Percentiles rank a stretch among this genome's conserved stretches.
These are phyloP conservation scores for Acacia melanoxylon DNA, from an alignment of 306 rosid species.

Conservation along the genomic window DNA sequence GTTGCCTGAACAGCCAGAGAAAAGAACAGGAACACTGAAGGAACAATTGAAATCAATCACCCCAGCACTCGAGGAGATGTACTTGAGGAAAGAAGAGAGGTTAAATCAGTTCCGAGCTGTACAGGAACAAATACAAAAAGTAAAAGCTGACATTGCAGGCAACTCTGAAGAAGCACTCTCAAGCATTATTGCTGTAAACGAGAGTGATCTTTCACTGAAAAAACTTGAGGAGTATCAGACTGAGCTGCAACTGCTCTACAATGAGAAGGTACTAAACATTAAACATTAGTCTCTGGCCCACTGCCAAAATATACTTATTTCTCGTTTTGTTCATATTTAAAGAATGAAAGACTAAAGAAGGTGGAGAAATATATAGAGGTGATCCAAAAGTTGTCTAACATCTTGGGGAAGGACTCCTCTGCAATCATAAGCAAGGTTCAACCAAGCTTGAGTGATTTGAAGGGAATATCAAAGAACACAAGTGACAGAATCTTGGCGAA, in stretches of 20 bases:
- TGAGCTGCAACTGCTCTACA: constrained; percentile 72
- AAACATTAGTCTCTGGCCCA: constrained; percentile 6
- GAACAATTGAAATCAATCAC: constrained; percentile 93
- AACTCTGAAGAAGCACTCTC: constrained; percentile 50
- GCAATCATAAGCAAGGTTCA: constrained; percentile 73
- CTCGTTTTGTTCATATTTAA: constrained; percentile 27
- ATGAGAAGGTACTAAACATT: constrained; percentile 68
- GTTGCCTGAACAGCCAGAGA: constrained; percentile 74
- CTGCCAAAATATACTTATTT: neutral
- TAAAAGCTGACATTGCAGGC: constrained; percentile 84
- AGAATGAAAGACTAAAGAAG: constrained; percentile 83
- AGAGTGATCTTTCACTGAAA: constrained; percentile 85
- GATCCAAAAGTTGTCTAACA: constrained; percentile 69
- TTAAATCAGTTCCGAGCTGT: constrained; percentile 72
- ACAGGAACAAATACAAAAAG: constrained; percentile 75
- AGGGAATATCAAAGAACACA: constrained; percentile 73
- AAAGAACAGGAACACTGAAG: constrained; percentile 81
- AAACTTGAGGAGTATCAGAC: constrained; percentile 84
- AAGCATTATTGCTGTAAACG: constrained; percentile 52
- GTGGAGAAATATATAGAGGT: constrained; percentile 64
- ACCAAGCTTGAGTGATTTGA: constrained; percentile 76
- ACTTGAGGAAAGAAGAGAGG: constrained; percentile 84
- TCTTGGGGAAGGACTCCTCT: constrained; percentile 84
- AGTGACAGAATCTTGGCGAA: constrained; percentile 69
- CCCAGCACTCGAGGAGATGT: constrained; percentile 85